Conservation (phyloP, 1,139 yeast genomes). For the Magnusiomyces magnusii region DNA sequence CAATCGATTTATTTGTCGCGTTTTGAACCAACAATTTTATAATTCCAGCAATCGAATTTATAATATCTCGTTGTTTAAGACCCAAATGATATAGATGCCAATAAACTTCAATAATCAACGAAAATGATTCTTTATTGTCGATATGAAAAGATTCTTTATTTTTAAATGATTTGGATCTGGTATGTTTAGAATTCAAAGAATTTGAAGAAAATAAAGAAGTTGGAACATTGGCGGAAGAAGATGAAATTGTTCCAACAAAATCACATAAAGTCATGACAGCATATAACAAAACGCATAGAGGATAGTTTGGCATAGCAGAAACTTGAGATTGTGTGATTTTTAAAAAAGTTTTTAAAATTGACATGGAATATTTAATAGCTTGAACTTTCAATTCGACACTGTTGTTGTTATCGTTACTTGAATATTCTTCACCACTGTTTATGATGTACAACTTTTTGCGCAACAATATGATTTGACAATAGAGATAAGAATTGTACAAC, state of each 20-base stretch:
- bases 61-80: constrained; percentile 46
- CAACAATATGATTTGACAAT: neutral
- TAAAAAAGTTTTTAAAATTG: constrained; percentile 25
- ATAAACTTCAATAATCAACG: constrained; percentile 42
- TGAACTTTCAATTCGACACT: neutral
- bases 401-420: too few relatives aligned
- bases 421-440: neutral
- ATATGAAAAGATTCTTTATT: too few relatives aligned
- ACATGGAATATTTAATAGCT: neutral
- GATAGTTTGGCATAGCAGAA: constrained; percentile 45
- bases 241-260: constrained; percentile 28
- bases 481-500: neutral
- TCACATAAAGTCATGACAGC: constrained; percentile 43
- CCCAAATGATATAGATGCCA: constrained; percentile 51
- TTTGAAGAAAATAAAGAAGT: neutral
- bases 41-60: constrained; percentile 47
- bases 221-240: too few relatives aligned
- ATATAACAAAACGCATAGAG: constrained; percentile 44
- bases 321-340: constrained; percentile 39
- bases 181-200: too few relatives aligned
- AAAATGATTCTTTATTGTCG: constrained; percentile 29
- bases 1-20: constrained; percentile 3
- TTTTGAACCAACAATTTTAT: constrained; percentile 42
- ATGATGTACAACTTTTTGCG: neutral
- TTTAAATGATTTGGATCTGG: neutral